Base-by-base conservation (phyloP, 768 basidiomycete species). In the Boletales sp. region DNA sequence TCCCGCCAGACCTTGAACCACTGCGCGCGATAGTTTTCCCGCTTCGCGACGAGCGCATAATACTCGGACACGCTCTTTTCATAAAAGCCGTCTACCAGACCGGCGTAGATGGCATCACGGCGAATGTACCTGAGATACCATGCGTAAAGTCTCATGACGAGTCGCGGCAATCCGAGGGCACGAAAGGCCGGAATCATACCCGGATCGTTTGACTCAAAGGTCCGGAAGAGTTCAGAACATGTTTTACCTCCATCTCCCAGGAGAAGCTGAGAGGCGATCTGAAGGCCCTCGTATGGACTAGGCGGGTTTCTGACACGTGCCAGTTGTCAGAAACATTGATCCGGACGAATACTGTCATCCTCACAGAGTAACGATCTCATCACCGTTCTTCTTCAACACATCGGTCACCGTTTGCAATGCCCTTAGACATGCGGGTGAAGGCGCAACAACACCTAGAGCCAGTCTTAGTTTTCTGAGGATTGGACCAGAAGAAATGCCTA, bases 361-460 rank as follows among this genome's bases (percentile, higher is more conserved):
- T 50, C 57, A 77, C 85, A 86, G 77, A 37, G 79, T 70, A 12
- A 81, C 63, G 7, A 82, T 65, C 39, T 77, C 69, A 31, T 84
- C 78, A 0, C 81, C 82, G 12, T 75, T 53, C 31, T 66, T 71
- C 31, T 68, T 50, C 17, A 85, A 65, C 5, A 67, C 63, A 0
- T 75, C 67, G 1, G 76, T 73, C 1, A 82, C 80, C 19, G 53
- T 67, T 33, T 73, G 57, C 9, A 84, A 68, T 14, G 79, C 82
- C n/a, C 83, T 74, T 30, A 64, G 60, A 51, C 82, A 83, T 0
- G 83, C 77, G 2, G 84, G 83, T 2, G 84, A 83, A 3, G 81
- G 79, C 28, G 63, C 55, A 2, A 85, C 75, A 31, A 83, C 73
- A 6, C 80, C 85, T 86, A 34, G 17, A 34, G 12, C n/a, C 28